phyloP scores from a whole-genome alignment of 2,329 filamentous ascomycete genomes.

The Colletotrichum sp. region DNA sequence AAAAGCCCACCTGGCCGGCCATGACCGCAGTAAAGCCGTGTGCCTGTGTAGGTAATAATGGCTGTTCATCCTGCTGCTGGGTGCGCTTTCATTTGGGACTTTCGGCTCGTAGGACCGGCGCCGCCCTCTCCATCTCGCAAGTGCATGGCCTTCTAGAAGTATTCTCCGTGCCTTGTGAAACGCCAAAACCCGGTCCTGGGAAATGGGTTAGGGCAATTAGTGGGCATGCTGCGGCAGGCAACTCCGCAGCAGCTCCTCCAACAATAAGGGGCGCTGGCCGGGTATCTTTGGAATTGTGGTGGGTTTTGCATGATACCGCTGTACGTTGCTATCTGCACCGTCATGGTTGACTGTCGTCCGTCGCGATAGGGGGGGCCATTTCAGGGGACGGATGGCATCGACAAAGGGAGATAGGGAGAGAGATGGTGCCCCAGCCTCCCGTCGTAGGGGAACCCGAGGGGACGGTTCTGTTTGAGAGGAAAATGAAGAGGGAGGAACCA shows the following conservation, averaged over 20 bases:
- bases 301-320: background rate
- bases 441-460: constrained; percentile 15
- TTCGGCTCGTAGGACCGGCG: constrained; percentile 1
- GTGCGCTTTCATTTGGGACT: background rate
- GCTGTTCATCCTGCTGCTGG: background rate
- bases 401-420: background rate
- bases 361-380: background rate
- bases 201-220: background rate
- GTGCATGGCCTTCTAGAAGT: constrained; percentile 17
- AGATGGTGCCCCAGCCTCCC: constrained; percentile 11
- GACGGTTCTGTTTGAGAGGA: constrained; percentile 13
- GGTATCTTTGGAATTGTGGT: constrained; percentile 1
- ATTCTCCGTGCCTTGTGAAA: constrained; percentile 10
- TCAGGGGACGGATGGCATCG: background rate
- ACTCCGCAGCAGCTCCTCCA: background rate
- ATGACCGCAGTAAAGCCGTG: constrained; percentile 8
- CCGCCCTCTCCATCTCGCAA: constrained; percentile 1
- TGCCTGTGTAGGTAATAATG: background rate
- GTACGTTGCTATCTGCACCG: background rate
- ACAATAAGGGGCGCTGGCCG: background rate
- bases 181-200: background rate
- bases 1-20: background rate
- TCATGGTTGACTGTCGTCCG: background rate
- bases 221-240: background rate
- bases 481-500: constrained; percentile 16